phyloP scores from a whole-genome alignment of 2,329 filamentous ascomycete species.

The Onygena corvina region DNA sequence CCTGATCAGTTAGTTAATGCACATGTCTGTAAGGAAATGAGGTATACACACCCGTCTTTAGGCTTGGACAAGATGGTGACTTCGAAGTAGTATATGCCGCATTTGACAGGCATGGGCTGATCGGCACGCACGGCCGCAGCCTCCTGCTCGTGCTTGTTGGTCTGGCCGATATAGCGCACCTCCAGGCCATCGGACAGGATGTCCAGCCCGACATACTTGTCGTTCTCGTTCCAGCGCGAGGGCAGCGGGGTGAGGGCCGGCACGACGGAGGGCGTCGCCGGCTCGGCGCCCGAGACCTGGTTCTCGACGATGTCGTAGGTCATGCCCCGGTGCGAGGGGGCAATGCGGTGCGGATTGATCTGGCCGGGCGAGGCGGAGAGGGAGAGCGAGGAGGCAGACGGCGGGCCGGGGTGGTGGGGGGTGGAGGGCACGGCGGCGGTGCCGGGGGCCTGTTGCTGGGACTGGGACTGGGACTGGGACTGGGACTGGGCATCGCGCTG shows the following conservation, averaged over 20 bases:
- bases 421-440: too few relatives aligned
- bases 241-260: slow-evolving; percentile 60
- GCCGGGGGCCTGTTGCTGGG: neutral
- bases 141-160: slow-evolving; percentile 55
- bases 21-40: neutral
- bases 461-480: slow-evolving; percentile 29
- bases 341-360: slow-evolving; percentile 46
- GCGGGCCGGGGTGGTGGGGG: neutral
- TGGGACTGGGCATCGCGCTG: slow-evolving; percentile 30
- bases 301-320: slow-evolving; percentile 77
- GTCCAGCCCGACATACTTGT: slow-evolving; percentile 64
- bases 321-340: slow-evolving; percentile 61
- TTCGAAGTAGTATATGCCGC: slow-evolving; percentile 92
- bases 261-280: slow-evolving; percentile 44
- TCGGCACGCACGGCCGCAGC: slow-evolving; percentile 73
- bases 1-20: slow-evolving; percentile 27
- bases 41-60: slow-evolving; percentile 49
- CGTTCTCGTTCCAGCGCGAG: slow-evolving; percentile 65
- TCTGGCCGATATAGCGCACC: slow-evolving; percentile 48
- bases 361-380: slow-evolving; percentile 46
- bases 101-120: slow-evolving; percentile 74
- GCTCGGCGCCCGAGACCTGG: slow-evolving; percentile 22
- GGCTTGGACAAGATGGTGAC: slow-evolving; percentile 53
- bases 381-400: slow-evolving; percentile 30
- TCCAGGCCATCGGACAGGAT: slow-evolving; percentile 61